phyloP scores from a whole-genome alignment of 1,139 yeast species.

The Saccharomycopsis phalli region DNA sequence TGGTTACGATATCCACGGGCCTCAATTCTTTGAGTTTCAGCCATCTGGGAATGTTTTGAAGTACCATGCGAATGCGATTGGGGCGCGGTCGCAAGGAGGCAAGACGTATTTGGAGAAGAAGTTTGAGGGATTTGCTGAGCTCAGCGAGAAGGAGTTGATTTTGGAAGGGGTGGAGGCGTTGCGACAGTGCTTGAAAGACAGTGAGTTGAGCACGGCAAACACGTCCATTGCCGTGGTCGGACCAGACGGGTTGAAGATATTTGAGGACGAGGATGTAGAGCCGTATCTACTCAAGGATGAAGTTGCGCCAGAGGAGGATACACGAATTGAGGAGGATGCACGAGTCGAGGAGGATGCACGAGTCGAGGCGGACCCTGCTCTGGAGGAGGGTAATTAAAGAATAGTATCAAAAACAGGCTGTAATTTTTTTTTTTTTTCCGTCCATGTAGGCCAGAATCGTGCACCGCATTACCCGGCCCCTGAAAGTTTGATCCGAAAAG shows the following conservation, averaged over 20 bases:
- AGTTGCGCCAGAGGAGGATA: slow-evolving; percentile 26
- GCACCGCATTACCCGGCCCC: no score
- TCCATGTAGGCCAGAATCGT: no score
- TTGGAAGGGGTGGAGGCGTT: slow-evolving; percentile 85
- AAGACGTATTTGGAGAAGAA: slow-evolving; percentile 90
- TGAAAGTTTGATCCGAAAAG: no score
- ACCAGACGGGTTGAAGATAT: slow-evolving; percentile 62
- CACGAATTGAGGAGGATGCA: slow-evolving; percentile 2
- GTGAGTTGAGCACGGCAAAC: slow-evolving; percentile 74
- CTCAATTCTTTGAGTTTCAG: slow-evolving; percentile 89
- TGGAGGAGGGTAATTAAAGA: not conserved
- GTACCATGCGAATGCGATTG: slow-evolving; percentile 90
- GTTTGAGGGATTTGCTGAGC: slow-evolving; percentile 52
- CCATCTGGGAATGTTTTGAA: slow-evolving; percentile 94
- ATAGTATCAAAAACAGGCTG: no score
- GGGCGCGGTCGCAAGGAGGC: slow-evolving; percentile 98
- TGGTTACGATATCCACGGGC: slow-evolving; percentile 92
- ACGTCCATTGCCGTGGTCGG: slow-evolving; percentile 92
- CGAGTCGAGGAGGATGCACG: slow-evolving; percentile 5
- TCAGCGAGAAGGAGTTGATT: slow-evolving; percentile 64
- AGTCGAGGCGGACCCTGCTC: slow-evolving; percentile 2
- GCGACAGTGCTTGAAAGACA: slow-evolving; percentile 92
- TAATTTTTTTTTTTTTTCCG: no score
- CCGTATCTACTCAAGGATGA: slow-evolving; percentile 50
- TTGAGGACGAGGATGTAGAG: slow-evolving; percentile 82